Percentiles rank a stretch among this genome's conserved stretches.
Evolutionary conservation across 2,329 filamentous ascomycete species (phyloP).

Genomic region (Pestalotiopsis sp.): DNA sequence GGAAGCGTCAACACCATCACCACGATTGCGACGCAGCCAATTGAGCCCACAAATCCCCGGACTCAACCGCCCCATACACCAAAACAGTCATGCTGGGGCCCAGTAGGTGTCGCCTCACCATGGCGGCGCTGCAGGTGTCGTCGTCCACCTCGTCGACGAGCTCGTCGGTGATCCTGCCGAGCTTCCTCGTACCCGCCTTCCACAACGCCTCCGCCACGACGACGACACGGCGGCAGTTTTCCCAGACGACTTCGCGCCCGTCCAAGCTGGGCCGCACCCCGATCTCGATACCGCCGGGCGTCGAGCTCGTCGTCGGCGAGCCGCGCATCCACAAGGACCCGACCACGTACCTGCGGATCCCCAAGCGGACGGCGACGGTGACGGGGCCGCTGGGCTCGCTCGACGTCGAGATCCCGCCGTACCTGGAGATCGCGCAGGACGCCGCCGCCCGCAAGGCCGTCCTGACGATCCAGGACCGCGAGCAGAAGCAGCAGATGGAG

Average conservation of each 20-base stretch:
- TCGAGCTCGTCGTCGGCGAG: conserved; percentile 74
- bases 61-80: conserved; percentile 14
- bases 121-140: conserved; percentile 51
- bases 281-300: conserved; percentile 80
- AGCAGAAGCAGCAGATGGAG: conserved; percentile 75
- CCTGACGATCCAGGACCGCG: conserved; percentile 70
- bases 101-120: conserved; percentile 62
- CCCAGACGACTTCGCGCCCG: conserved; percentile 63
- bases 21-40: conserved; percentile 16
- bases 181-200: conserved; percentile 75
- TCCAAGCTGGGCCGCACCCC: conserved; percentile 88
- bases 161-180: conserved; percentile 57
- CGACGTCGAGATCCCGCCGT: conserved; percentile 77
- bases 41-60: conserved; percentile 17
- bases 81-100: conserved; percentile 62
- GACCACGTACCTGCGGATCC: conserved; percentile 63
- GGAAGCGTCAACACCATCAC: conserved; percentile 4
- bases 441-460: conserved; percentile 61
- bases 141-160: conserved; percentile 30
- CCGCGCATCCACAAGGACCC: conserved; percentile 55
- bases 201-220: conserved; percentile 41
- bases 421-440: conserved; percentile 73
- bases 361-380: conserved; percentile 71
- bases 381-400: conserved; percentile 82
- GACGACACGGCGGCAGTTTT: conserved; percentile 62